Percentiles rank a stretch among this genome's conserved stretches.
These are phyloP conservation scores for Heterobasidion parviporum DNA, from an alignment of 1,284 basidiomycete genomes.

Conservation along the genomic window DNA sequence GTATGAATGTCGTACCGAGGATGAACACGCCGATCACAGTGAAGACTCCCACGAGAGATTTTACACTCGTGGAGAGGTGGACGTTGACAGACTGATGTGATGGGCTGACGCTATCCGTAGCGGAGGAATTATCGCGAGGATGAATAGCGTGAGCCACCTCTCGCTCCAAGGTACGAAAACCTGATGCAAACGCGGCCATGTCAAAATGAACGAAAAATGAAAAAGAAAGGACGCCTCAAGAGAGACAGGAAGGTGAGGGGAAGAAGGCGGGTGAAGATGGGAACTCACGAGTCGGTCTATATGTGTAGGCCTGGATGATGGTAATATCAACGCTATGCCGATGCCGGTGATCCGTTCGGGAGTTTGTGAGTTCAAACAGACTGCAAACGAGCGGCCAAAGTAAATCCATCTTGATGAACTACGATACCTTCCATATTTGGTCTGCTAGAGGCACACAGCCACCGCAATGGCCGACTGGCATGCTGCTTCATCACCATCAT, in stretches of 20 bases:
- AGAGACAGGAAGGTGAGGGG: constrained; percentile 2
- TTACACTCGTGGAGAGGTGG: constrained; percentile 19
- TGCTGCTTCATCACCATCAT: too few species aligned
- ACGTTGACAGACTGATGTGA: constrained; percentile 6
- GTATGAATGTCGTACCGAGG: constrained; percentile 18
- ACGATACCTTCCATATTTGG: too few species aligned
- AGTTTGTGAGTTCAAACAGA: too few species aligned
- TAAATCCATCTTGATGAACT: too few species aligned
- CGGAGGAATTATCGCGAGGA: constrained; percentile 2
- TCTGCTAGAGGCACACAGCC: too few species aligned
- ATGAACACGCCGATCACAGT: constrained; percentile 23
- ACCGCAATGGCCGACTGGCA: too few species aligned
- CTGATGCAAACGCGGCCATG: constrained; percentile 6
- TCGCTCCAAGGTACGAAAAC: constrained; percentile 12
- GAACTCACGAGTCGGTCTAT: constrained; percentile 4
- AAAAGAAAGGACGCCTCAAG: constrained; percentile 8
- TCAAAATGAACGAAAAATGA: constrained; percentile 6
- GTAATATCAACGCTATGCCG: neutral
- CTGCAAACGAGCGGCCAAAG: too few species aligned
- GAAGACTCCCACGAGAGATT: constrained; percentile 20
- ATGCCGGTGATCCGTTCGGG: neutral
- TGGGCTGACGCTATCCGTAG: constrained; percentile 7
- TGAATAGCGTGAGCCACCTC: constrained; percentile 9
- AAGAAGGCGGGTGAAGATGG: constrained; percentile 1
- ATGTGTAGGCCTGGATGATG: neutral